These are phyloP conservation scores for Fusarium verrucosum DNA, from an alignment of 2,329 filamentous ascomycete species.

Conservation along the genomic window DNA sequence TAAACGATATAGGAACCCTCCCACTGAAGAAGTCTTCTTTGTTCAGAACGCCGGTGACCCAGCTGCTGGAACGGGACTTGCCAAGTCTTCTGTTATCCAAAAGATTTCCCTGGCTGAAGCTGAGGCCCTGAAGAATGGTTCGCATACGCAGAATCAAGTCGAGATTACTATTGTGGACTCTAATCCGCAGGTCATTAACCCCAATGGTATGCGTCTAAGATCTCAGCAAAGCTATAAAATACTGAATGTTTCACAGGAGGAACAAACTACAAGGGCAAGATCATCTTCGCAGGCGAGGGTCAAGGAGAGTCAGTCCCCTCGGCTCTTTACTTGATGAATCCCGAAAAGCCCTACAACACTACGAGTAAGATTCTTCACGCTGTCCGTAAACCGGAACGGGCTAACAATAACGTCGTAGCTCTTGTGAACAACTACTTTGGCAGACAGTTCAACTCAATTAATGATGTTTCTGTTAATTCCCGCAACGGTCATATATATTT, in stretches of 20 bases:
- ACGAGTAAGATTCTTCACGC: conserved; percentile 47
- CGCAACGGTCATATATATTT: conserved; percentile 69
- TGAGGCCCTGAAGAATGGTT: conserved; percentile 39
- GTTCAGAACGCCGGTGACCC: conserved; percentile 60
- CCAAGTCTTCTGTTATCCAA: conserved; percentile 60
- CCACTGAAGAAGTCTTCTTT: conserved; percentile 64
- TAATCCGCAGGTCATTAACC: conserved; percentile 58
- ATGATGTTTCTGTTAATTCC: conserved; percentile 65
- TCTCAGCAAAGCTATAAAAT: rapidly evolving
- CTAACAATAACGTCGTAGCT: conserved; percentile 39
- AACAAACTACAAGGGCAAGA: conserved; percentile 60
- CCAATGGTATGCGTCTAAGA: conserved; percentile 53
- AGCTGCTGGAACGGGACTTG: conserved; percentile 59
- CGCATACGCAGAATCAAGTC: conserved; percentile 46
- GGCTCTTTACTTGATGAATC: conserved; percentile 42
- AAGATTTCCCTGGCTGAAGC: conserved; percentile 60
- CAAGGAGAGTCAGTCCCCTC: conserved; percentile 52
- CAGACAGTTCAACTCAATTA: conserved; percentile 67
- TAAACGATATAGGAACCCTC: conserved; percentile 43
- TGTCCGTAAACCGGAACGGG: rapidly evolving
- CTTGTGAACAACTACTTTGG: conserved; percentile 69
- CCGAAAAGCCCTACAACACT: conserved; percentile 58
- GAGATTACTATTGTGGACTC: conserved; percentile 54
- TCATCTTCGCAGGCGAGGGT: conserved; percentile 61
- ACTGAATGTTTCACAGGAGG: conserved; percentile 49